phyloP scores from a whole-genome alignment of 2,329 filamentous ascomycete species.

The Talaromyces piceae region DNA sequence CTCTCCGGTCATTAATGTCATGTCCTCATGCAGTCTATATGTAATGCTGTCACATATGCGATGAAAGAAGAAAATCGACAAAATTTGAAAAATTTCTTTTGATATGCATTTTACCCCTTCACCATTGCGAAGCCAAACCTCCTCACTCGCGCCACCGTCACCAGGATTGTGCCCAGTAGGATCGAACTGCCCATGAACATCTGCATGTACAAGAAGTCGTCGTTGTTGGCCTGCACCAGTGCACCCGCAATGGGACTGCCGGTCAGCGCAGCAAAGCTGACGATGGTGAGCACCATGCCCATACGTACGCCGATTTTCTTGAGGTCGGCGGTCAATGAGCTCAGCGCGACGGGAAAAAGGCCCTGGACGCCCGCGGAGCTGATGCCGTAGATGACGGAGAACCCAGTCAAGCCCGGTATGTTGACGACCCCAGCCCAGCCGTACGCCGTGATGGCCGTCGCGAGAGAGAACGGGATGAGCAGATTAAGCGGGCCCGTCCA shows the following conservation, averaged over 20 bases:
- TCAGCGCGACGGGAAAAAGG: constrained; percentile 57
- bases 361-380: constrained; percentile 5
- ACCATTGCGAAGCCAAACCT: constrained; percentile 30
- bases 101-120: constrained; percentile 31
- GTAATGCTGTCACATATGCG: background rate
- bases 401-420: constrained; percentile 1
- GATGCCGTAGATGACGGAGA: constrained; percentile 8
- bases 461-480: constrained; percentile 5
- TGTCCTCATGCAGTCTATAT: background rate
- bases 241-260: constrained; percentile 50
- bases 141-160: constrained; percentile 35
- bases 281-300: constrained; percentile 49
- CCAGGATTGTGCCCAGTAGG: constrained; percentile 35
- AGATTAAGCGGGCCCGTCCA: constrained; percentile 10
- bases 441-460: constrained; percentile 4
- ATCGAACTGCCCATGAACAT: constrained; percentile 43
- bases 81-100: no score
- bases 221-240: constrained; percentile 40
- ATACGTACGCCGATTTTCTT: constrained; percentile 50
- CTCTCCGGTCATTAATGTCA: no score
- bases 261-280: constrained; percentile 47
- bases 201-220: constrained; percentile 45
- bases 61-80: no score
- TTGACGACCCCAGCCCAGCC: constrained; percentile 8
- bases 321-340: constrained; percentile 47